These are phyloP conservation scores for Fusarium scirpi DNA, from an alignment of 2,329 filamentous ascomycete species.

Conservation along the genomic window DNA sequence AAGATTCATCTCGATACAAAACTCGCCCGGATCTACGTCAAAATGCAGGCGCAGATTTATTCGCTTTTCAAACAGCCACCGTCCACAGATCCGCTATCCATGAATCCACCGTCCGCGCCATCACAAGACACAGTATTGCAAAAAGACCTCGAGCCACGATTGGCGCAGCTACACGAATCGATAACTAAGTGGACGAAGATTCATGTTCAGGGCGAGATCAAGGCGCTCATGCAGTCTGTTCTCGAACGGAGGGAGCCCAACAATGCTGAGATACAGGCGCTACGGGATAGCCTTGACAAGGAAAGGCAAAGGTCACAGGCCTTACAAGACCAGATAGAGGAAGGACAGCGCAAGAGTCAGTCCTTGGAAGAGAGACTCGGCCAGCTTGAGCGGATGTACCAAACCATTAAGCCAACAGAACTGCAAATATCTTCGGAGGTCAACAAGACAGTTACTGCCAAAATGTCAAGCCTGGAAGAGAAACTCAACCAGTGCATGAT, in stretches of 20 bases:
- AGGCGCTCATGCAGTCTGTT: conserved; percentile 21
- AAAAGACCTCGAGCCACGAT: conserved; percentile 2
- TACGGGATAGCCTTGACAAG: conserved; percentile 27
- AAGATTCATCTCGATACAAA: conserved; percentile 6
- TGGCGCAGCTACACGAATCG: conserved; percentile 14
- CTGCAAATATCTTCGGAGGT: conserved; percentile 6
- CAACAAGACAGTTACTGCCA: conserved; percentile 1
- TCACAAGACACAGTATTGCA: background rate
- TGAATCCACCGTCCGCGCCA: background rate
- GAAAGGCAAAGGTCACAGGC: conserved; percentile 26
- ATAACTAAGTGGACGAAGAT: conserved; percentile 6
- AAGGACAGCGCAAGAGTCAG: conserved; percentile 13
- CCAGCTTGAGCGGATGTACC: conserved; percentile 44
- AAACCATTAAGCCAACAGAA: conserved; percentile 26
- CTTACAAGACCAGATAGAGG: conserved; percentile 23
- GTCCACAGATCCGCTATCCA: background rate
- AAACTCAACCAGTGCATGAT: background rate
- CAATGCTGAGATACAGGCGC: conserved; percentile 14
- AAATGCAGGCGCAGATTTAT: conserved; percentile 13
- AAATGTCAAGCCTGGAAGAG: background rate
- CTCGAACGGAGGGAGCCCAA: background rate
- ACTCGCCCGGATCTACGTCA: conserved; percentile 22
- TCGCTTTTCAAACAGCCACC: background rate
- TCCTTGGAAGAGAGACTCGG: conserved; percentile 35
- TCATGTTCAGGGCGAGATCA: conserved; percentile 29